Conservation (phyloP, 2,329 filamentous ascomycete genomes). For the Helotiales sp. region DNA sequence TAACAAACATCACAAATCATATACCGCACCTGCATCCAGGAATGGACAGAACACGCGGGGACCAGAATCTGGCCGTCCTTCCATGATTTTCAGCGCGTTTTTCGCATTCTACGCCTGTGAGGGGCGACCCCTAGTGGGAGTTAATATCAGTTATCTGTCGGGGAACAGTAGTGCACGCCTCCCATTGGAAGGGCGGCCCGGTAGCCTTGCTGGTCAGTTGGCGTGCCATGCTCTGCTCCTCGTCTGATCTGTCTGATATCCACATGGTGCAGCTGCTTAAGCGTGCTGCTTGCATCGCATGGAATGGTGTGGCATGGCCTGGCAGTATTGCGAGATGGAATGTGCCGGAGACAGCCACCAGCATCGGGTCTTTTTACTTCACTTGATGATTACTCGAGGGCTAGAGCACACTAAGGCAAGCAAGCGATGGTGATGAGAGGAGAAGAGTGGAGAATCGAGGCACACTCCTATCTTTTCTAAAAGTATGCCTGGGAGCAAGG, state of each 20-base stretch:
- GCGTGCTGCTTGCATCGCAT: slow-evolving; percentile 1
- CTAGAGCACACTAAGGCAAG: neutral
- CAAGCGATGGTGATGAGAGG: neutral
- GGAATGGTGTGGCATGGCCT: neutral
- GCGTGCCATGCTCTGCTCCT: neutral
- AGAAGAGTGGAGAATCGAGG: neutral
- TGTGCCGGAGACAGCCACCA: neutral
- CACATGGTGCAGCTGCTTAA: neutral
- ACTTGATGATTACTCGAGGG: neutral
- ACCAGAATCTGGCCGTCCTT: neutral
- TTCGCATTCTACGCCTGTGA: neutral
- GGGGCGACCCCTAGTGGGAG: neutral
- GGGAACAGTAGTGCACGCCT: neutral
- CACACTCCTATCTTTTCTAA: neutral
- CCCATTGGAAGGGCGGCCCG: slow-evolving; percentile 7
- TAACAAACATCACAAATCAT: neutral
- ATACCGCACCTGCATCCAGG: neutral
- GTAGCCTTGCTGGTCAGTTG: neutral
- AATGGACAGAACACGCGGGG: neutral
- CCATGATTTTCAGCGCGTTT: neutral
- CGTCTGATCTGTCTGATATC: slow-evolving; percentile 1
- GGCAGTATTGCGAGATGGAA: neutral
- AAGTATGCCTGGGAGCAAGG: neutral
- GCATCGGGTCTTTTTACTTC: neutral
- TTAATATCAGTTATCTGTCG: neutral